Evolutionary conservation across 257 asterid genomes (phyloP), one percentile per base, ranked within the genome.

Genomic region (Solanum virginianum): DNA sequence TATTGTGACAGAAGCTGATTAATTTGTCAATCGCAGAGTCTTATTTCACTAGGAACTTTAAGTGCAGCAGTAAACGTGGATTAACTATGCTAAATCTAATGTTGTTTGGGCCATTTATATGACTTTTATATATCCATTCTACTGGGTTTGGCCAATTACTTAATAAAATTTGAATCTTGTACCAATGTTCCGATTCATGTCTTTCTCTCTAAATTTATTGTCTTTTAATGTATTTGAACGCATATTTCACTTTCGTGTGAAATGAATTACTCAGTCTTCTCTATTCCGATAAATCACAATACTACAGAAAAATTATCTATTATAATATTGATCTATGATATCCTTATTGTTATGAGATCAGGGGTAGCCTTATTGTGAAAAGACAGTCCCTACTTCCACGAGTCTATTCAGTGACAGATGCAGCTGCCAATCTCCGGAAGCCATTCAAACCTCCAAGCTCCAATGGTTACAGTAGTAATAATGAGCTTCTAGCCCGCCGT

Each of bases 401-500:
- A 69, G 95, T 96, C 56, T 94, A 94, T 89, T 92, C 98, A 20
- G 95, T 96, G 82, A 89, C 86, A 24, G 97, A 92, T 85, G 92
- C 88, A 53, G 96, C 91, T 54, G 91, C 93, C 70, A 89, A 90
- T 75, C 85, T 91, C 85, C 89, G 99, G 82, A 92, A 91, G 88
- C 99, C 99, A 63, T 96, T 96, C 87, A 96, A 95, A 88, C 97
- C 98, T 84, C 99, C 97, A 36, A 89, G 92, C 83, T 91, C 95
- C 43, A 83, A 88, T 89, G 98, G 99, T 65, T 95, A 95, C 89
- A 88, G 90, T 16, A 92, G 89, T 69, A 91, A 86, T 87, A 91
- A 92, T 66, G 97, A 91, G 86, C 93, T 91, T 86, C 90, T 96
- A 66, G 84, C 92, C 51, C 94, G 94, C n/a, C 91, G 96, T 85